Percentiles rank a stretch among this genome's conserved stretches.
phyloP scores from a whole-genome alignment of 2,329 filamentous ascomycete species.

The Hypoxylon sp. region DNA sequence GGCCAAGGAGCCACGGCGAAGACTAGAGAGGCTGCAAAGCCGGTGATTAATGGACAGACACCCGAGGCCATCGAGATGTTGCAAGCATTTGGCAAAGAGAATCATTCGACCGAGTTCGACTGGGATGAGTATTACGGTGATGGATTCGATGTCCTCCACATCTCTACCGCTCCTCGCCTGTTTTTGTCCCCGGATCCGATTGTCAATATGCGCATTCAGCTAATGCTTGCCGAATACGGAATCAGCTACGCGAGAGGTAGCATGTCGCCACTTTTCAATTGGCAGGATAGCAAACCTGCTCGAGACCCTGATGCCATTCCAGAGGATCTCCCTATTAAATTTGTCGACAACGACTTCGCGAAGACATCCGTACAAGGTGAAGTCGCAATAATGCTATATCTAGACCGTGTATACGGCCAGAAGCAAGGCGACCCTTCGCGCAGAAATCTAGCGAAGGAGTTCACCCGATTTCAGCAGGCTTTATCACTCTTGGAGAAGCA shows the following conservation, averaged over 20 bases:
- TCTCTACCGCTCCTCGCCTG: conserved; percentile 64
- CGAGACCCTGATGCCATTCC: conserved; percentile 31
- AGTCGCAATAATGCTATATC: conserved; percentile 68
- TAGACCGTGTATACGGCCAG: conserved; percentile 66
- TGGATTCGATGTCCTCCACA: conserved; percentile 87
- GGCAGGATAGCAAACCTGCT: conserved; percentile 43
- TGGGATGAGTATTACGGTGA: conserved; percentile 81
- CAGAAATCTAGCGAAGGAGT: conserved; percentile 53
- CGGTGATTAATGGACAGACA: conserved; percentile 77
- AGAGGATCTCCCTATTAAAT: conserved; percentile 58
- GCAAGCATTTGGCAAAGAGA: conserved; percentile 85
- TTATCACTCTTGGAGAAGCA: conserved; percentile 56
- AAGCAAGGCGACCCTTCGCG: conserved; percentile 44
- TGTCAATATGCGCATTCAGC: conserved; percentile 62
- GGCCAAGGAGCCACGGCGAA: conserved; percentile 88
- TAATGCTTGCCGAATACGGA: conserved; percentile 64
- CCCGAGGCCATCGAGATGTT: conserved; percentile 77
- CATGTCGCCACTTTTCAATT: conserved; percentile 45
- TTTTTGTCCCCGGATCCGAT: conserved; percentile 63
- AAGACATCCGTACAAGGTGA: conserved; percentile 64
- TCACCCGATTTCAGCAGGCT: conserved; percentile 59
- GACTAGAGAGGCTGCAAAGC: conserved; percentile 66
- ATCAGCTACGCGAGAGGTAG: conserved; percentile 60
- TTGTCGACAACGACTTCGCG: conserved; percentile 66
- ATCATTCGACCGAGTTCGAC: conserved; percentile 76